Evolutionary conservation across 2,329 filamentous ascomycete species (phyloP), one percentile per base, ranked within the genome.

Genomic region (Colletotrichum camelliae): DNA sequence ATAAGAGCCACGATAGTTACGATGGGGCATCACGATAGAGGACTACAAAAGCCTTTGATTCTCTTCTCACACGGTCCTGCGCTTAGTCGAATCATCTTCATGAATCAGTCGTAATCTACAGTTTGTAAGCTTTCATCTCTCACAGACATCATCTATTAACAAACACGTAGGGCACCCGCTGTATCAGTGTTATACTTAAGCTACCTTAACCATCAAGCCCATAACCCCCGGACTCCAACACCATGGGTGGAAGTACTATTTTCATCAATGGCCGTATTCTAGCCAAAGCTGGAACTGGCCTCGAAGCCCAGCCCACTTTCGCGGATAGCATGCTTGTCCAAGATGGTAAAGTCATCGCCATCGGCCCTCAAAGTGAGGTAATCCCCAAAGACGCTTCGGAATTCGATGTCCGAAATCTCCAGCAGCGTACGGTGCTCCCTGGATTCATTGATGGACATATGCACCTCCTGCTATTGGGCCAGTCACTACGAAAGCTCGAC

Each of bases 361-460:
- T 76, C 7, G 74, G 74, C 10, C 18, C 18, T 9, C 58, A 43
- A 12, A 33, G 29, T 29, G 57, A 68, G 16, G 29, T 76, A 2
- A 9, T 12, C 3, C 57, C 52, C 8, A 12, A 48, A 16, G 29
- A 57, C 4, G 10, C 31, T 5, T 13, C 31, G 9, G 21, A n/a
- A 1, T 4, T 69, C 13, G 18, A 73, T 7, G 57, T 73, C 4
- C 58, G 31, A 4, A 48, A 76, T 29, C 70, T 76, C 18, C 27
- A 57, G 4, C 70, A 73, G 15, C 27, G 58, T 12, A 69, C 60
- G 3, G 21, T 79, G 5, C 77, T 87, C 1, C 85, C 86, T 3
- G 83, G 85, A 2, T 87, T 87, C 78, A 84, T 87, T 27, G 86
- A 88, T 77, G 84, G 84, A 4, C 86, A 88, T 68, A 86, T 86